A percentile compares a stretch with the other conserved stretches of the same genome.
Evolutionary conservation across 495 filamentous ascomycete genomes (phyloP).

Genomic region (Aspergillus saccharolyticus): DNA sequence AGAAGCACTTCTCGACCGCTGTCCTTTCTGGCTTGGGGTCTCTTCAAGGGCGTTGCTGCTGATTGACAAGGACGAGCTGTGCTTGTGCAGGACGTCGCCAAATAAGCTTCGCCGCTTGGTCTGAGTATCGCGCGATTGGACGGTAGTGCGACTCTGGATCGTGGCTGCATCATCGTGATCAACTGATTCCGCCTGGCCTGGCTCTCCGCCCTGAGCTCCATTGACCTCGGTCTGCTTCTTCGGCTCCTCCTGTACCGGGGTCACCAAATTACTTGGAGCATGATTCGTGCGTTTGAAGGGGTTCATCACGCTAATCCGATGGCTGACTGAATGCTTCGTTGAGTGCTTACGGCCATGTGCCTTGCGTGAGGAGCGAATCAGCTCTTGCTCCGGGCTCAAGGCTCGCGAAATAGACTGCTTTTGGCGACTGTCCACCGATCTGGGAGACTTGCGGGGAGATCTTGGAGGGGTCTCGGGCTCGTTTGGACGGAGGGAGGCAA

Average conservation of each 20-base stretch:
- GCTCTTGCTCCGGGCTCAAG: constrained; percentile 37
- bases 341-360: constrained; percentile 33
- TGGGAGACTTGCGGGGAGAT: constrained; percentile 24
- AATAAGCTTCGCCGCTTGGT: constrained; percentile 42
- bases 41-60: constrained; percentile 24
- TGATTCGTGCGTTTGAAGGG: constrained; percentile 44
- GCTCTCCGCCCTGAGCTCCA: constrained; percentile 13
- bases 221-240: constrained; percentile 23
- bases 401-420: constrained; percentile 25
- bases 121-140: constrained; percentile 34
- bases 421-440: constrained; percentile 23
- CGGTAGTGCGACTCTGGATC: constrained; percentile 41
- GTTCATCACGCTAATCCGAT: constrained; percentile 46
- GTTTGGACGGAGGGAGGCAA: constrained; percentile 26
- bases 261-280: constrained; percentile 31
- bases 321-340: constrained; percentile 38
- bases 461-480: constrained; percentile 24
- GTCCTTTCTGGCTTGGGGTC: constrained; percentile 22
- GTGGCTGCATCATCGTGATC: constrained; percentile 38
- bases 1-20: constrained; percentile 29
- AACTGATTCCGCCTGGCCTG: constrained; percentile 12
- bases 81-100: constrained; percentile 34
- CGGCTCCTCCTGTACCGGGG: constrained; percentile 28
- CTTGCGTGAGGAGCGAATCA: constrained; percentile 31
- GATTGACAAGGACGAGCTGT: constrained; percentile 33